These are phyloP conservation scores for Aspergillus phoenicis DNA, from an alignment of 2,329 filamentous ascomycete genomes.

Conservation along the genomic window DNA sequence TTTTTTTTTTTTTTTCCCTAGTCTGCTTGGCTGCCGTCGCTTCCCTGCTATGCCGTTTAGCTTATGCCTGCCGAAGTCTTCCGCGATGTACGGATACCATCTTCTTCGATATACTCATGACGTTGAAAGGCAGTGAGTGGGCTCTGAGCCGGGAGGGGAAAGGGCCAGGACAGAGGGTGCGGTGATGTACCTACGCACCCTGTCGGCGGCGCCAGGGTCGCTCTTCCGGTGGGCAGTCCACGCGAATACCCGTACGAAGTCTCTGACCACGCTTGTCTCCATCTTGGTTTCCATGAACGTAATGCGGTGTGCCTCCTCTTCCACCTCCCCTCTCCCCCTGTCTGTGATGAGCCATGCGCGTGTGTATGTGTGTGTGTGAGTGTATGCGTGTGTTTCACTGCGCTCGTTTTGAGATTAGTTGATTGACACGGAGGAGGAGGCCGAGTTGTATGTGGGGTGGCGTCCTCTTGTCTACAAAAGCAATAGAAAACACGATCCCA, in stretches of 20 bases:
- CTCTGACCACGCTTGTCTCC: neutral
- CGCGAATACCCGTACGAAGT: neutral
- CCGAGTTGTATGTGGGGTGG: neutral
- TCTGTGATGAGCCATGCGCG: neutral
- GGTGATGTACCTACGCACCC: neutral
- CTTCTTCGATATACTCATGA: slow-evolving; percentile 4
- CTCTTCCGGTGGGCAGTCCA: neutral
- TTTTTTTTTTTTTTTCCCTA: slow-evolving; percentile 1
- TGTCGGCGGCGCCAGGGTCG: neutral
- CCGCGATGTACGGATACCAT: slow-evolving; percentile 2
- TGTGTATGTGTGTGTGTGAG: neutral
- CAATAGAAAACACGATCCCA: slow-evolving; percentile 5
- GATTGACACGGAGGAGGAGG: neutral
- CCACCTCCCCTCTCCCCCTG: too few species aligned
- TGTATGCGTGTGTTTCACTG: slow-evolving; percentile 1
- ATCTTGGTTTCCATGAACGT: neutral
- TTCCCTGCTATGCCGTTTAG: neutral
- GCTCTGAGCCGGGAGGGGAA: neutral
- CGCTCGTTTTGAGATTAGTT: slow-evolving; percentile 2
- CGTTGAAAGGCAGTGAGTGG: neutral
- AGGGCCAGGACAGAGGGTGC: neutral
- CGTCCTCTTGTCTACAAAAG: slow-evolving; percentile 1
- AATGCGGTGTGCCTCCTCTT: neutral
- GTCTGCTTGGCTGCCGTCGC: neutral
- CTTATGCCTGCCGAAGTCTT: neutral